phyloP scores from a whole-genome alignment of 2,329 filamentous ascomycete species.

The Chalaropsis thielavioides region DNA sequence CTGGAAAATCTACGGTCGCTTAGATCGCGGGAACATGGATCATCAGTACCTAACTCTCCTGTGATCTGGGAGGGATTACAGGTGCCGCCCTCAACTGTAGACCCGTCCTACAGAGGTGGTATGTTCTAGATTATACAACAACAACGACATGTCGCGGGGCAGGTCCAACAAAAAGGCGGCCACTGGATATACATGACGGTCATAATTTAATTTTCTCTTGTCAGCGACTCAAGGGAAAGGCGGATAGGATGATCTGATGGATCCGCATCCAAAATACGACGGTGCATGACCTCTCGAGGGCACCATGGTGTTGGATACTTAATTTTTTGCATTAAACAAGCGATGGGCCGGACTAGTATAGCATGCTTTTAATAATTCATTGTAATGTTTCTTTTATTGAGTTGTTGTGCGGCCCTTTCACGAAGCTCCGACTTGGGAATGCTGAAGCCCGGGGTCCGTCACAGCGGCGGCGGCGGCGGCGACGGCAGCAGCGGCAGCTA shows the following conservation, averaged over 20 bases:
- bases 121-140: neutral
- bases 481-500: neutral
- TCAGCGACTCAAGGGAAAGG: neutral
- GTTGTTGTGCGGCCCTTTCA: neutral
- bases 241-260: neutral
- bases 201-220: neutral
- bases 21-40: slow-evolving; percentile 5
- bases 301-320: neutral
- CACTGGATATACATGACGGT: neutral
- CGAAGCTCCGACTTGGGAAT: neutral
- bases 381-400: neutral
- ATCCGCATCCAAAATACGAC: neutral
- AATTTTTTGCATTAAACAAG: neutral
- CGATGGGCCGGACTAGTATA: neutral
- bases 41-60: neutral
- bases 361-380: neutral
- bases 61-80: neutral
- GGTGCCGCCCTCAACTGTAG: neutral
- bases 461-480: neutral
- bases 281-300: neutral
- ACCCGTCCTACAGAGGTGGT: slow-evolving; percentile 6
- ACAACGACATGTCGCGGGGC: neutral
- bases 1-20: slow-evolving; percentile 11
- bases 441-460: neutral
- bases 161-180: neutral